Conservation (phyloP, 106 monocot genomes). For the Chionographis japonica region DNA sequence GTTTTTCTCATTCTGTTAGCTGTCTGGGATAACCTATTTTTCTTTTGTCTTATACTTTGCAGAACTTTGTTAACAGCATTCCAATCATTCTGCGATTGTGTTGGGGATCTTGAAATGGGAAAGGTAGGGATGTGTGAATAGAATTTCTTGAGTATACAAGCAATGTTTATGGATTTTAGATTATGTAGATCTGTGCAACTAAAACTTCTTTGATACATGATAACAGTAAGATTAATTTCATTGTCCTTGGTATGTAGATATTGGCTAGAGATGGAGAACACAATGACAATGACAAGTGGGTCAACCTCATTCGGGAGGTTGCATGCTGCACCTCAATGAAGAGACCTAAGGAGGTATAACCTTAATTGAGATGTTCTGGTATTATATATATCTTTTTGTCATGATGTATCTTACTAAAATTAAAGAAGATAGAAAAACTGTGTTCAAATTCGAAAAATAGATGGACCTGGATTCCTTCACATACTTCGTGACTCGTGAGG, state of each 20-base stretch:
- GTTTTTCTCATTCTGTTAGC: not conserved
- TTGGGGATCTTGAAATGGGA: constrained; percentile 98
- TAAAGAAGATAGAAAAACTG: no score
- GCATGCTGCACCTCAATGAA: constrained; percentile 79
- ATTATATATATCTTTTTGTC: not conserved
- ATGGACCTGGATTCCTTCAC: no score
- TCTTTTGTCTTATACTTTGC: constrained; percentile 18
- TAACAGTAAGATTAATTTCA: not conserved
- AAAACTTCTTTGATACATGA: no score
- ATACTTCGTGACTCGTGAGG: no score
- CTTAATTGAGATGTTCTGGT: not conserved
- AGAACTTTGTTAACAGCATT: constrained; percentile 75
- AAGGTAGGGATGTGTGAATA: constrained; percentile 39
- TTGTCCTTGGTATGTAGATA: constrained; percentile 43
- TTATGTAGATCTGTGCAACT: no score
- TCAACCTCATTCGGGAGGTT: constrained; percentile 73
- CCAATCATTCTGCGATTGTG: constrained; percentile 97
- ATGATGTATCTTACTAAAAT: not conserved
- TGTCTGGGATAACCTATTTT: not conserved
- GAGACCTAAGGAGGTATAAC: constrained; percentile 89
- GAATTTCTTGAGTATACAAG: not conserved
- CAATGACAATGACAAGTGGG: constrained; percentile 68
- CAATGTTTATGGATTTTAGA: not conserved
- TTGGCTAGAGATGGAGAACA: constrained; percentile 74
- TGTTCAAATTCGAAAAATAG: no score